A percentile compares a stretch with the other conserved stretches of the same genome.
These are phyloP conservation scores for Corylus americana DNA, from an alignment of 306 rosid genomes.

Conservation along the genomic window DNA sequence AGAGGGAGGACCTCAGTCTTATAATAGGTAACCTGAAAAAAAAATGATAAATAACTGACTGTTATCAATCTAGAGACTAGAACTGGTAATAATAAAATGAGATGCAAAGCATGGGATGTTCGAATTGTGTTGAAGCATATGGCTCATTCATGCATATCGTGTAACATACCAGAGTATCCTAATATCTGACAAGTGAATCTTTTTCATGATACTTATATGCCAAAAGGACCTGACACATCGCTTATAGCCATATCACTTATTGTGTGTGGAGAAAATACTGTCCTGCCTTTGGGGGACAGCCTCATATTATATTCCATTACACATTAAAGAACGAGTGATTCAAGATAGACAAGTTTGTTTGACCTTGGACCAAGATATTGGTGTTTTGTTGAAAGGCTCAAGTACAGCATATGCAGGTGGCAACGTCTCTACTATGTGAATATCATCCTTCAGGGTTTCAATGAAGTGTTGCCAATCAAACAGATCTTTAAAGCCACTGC, in stretches of 20 bases:
- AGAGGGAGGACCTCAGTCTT: conserved; percentile 78
- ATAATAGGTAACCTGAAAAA: conserved; percentile 73
- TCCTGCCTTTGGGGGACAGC: neutral
- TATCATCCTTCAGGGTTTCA: conserved; percentile 72
- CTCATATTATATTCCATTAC: neutral
- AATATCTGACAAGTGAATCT: neutral
- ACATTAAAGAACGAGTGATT: conserved; percentile 2
- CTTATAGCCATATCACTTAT: conserved; percentile 24
- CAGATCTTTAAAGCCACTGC: conserved; percentile 94
- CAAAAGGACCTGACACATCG: conserved; percentile 12
- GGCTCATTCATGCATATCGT: conserved; percentile 20
- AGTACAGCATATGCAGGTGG: conserved; percentile 67
- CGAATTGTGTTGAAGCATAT: conserved; percentile 1
- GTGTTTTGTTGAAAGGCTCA: conserved; percentile 80
- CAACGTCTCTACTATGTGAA: conserved; percentile 80
- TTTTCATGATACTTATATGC: conserved; percentile 9
- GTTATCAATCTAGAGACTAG: neutral
- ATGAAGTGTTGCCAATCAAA: conserved; percentile 92
- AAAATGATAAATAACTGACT: conserved; percentile 22
- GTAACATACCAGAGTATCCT: conserved; percentile 10
- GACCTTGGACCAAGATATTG: conserved; percentile 97
- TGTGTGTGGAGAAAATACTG: neutral
- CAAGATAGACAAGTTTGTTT: conserved; percentile 19
- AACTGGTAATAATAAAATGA: conserved; percentile 21
- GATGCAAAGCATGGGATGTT: conserved; percentile 11